A percentile compares a stretch with the other conserved stretches of the same genome.
Evolutionary conservation across 2,329 filamentous ascomycete species (phyloP).

Genomic region (Nemania sp.): DNA sequence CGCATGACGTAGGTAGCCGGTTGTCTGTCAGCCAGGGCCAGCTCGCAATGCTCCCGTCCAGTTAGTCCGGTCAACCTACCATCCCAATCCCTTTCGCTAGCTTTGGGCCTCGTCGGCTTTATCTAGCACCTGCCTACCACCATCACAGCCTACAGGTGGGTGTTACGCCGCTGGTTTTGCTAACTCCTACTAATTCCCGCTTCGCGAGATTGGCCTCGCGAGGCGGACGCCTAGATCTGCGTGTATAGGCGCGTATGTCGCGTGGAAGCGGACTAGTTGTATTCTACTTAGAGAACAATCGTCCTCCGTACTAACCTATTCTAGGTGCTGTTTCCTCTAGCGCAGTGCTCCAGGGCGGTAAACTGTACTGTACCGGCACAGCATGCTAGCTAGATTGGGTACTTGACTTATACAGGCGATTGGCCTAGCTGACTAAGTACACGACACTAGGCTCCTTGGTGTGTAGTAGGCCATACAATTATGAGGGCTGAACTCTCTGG

Average conservation of each 20-base stretch:
- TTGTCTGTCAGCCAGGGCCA: slow-evolving; percentile 8
- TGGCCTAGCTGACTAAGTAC: background rate
- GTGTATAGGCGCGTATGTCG: background rate
- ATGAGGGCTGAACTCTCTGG: background rate
- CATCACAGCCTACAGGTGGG: too few relatives aligned
- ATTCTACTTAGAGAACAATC: too few relatives aligned
- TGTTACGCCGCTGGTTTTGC: too few relatives aligned
- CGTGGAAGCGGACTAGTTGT: slow-evolving; percentile 6
- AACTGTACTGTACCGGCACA: background rate
- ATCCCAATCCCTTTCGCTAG: background rate
- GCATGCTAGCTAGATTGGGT: background rate
- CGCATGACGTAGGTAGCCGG: slow-evolving; percentile 28
- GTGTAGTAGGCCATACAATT: background rate
- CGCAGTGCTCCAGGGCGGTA: background rate
- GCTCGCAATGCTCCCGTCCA: too few relatives aligned
- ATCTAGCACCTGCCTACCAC: too few relatives aligned
- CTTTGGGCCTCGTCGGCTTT: background rate
- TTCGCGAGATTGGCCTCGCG: background rate
- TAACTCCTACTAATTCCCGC: too few relatives aligned
- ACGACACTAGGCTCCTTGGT: background rate
- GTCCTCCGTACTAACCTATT: too few relatives aligned
- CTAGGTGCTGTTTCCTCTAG: background rate
- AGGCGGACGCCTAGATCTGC: background rate
- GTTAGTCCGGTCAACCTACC: too few relatives aligned
- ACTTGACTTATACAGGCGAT: background rate